Conservation (phyloP, 2,329 filamentous ascomycete species). For the Fusarium zealandicum region DNA sequence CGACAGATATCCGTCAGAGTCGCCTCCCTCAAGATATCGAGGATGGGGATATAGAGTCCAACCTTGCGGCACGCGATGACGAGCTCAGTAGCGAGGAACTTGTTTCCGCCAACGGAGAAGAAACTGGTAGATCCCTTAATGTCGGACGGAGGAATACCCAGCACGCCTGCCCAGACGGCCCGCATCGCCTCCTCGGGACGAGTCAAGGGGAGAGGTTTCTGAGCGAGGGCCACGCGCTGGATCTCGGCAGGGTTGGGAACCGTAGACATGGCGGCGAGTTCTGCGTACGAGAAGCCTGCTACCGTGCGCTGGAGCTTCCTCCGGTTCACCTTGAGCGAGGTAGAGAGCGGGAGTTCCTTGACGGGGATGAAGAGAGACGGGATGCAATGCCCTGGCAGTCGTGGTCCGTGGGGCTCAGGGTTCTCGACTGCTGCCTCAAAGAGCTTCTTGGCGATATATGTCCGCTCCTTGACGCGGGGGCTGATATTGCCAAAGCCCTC, state of each 20-base stretch:
- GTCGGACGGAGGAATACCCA: conserved; percentile 48
- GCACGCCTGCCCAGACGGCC: conserved; percentile 55
- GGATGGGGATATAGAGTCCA: conserved; percentile 51
- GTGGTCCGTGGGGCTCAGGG: conserved; percentile 23
- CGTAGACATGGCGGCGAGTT: conserved; percentile 52
- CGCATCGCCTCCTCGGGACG: conserved; percentile 57
- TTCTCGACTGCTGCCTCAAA: conserved; percentile 52
- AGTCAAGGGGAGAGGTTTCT: conserved; percentile 58
- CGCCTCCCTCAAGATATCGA: conserved; percentile 51
- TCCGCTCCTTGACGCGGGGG: conserved; percentile 51
- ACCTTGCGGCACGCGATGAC: conserved; percentile 54
- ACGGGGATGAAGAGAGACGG: conserved; percentile 59
- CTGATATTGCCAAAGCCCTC: conserved; percentile 51
- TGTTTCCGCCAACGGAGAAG: conserved; percentile 56
- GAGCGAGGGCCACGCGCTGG: conserved; percentile 38
- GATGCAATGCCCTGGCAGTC: conserved; percentile 52
- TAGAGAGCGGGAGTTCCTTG: conserved; percentile 56
- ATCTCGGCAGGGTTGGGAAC: conserved; percentile 49
- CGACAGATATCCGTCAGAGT: conserved; percentile 56
- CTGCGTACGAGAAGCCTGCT: conserved; percentile 50
- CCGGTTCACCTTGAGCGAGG: conserved; percentile 59
- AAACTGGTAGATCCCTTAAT: conserved; percentile 56
- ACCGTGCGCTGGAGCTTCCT: conserved; percentile 56
- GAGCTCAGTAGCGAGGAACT: conserved; percentile 53
- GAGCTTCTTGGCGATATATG: conserved; percentile 54